Base-by-base conservation (phyloP, 495 filamentous ascomycete genomes). In the Aspergillus carlsbadensis region DNA sequence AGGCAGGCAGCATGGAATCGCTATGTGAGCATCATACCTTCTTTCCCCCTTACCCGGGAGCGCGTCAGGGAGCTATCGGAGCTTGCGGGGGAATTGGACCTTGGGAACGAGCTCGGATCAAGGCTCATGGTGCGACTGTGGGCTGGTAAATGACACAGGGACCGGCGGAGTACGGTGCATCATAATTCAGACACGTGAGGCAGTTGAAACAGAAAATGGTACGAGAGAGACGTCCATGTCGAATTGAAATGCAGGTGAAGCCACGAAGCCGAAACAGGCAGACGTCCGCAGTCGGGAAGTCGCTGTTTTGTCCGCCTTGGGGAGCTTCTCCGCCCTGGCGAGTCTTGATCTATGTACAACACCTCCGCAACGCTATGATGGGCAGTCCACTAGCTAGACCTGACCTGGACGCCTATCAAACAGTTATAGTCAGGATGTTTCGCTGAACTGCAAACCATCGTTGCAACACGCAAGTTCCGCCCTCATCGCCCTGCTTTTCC, bases 61-160 rank as follows among this genome's bases (percentile, higher is more conserved):
- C 82, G 81, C 43, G 87, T 86, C 43, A 88, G 86, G 56, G 84
- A 87, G 68, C 83, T 85, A 33, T 87, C 88, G 72, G 88, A 91
- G 79, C 85, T 88, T 69, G 87, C 81, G 60, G 88, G 88, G 57
- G 89, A 91, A 63, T 81, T 75, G 58, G 87, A 87, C 68, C 85
- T 83, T 62, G 82, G 79, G 66, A 82, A 80, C 60, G 79, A 75
- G 68, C 77, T 77, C 42, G 85, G 76, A 74, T 90, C 87, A 78
- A 89, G 84, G 71, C 84, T 82, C 87, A 91, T 90, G 70, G 65
- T 81, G 73, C 67, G 65, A 67, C 66, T 64, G 43, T 65, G 50
- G 62, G 54, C 64, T 58, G 36, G 51, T 65, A 55, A 56, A 69
- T 64, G 50, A 55, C 60, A 50, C 59, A 58, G 49, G 29, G 35